phyloP scores from a whole-genome alignment of 2,329 filamentous ascomycete genomes.

The Penicillium sp. region DNA sequence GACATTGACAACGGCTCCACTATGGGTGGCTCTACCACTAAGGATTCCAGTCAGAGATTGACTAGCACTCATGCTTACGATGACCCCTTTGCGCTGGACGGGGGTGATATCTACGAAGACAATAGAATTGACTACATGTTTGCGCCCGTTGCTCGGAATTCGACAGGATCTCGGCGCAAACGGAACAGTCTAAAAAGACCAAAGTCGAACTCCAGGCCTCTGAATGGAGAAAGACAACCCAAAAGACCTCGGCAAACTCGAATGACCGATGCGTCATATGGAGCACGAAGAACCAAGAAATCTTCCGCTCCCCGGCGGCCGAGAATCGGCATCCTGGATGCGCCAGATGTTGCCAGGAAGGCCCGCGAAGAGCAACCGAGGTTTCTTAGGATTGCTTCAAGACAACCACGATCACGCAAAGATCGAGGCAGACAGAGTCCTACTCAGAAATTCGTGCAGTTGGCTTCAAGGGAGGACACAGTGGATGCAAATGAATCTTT shows the following conservation, averaged over 20 bases:
- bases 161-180: slow-evolving; percentile 8
- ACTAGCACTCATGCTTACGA: slow-evolving; percentile 21
- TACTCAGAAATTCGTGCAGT: slow-evolving; percentile 49
- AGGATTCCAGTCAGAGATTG: slow-evolving; percentile 13
- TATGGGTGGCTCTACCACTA: slow-evolving; percentile 2
- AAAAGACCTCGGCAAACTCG: slow-evolving; percentile 34
- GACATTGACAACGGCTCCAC: neutral
- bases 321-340: slow-evolving; percentile 52
- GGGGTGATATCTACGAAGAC: slow-evolving; percentile 40
- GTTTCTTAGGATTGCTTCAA: slow-evolving; percentile 55
- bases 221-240: slow-evolving; percentile 18
- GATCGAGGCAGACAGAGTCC: slow-evolving; percentile 53
- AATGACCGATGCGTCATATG: slow-evolving; percentile 35
- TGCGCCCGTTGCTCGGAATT: slow-evolving; percentile 29
- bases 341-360: slow-evolving; percentile 34
- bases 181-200: slow-evolving; percentile 17
- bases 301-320: slow-evolving; percentile 21
- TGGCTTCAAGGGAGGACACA: slow-evolving; percentile 53
- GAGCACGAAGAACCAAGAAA: slow-evolving; percentile 23
- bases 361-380: slow-evolving; percentile 42
- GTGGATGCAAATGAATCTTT: slow-evolving; percentile 52
- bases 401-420: slow-evolving; percentile 48
- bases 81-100: slow-evolving; percentile 23
- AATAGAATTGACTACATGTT: slow-evolving; percentile 44
- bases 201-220: slow-evolving; percentile 15